phyloP scores from a whole-genome alignment of 257 asterid species.

The Scutellaria baicalensis region DNA sequence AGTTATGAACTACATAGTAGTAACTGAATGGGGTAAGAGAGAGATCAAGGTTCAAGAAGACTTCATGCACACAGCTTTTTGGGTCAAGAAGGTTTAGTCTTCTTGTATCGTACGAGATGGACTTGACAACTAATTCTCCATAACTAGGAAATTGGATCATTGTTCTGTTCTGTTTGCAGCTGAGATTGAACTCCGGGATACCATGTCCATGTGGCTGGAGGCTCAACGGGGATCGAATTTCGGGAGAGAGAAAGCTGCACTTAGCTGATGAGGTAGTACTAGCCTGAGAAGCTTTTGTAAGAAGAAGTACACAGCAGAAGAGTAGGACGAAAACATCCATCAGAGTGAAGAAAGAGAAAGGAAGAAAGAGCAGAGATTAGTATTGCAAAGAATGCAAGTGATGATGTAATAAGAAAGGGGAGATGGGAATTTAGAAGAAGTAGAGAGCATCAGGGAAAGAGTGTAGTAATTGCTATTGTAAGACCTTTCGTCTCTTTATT shows the following conservation, averaged over 20 bases:
- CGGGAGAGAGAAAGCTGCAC: slow-evolving; percentile 8
- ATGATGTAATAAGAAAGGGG: no score
- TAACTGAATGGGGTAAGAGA: slow-evolving; percentile 38
- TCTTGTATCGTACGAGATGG: slow-evolving; percentile 23
- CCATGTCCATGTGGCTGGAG: slow-evolving; percentile 11
- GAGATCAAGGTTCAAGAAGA: slow-evolving; percentile 45
- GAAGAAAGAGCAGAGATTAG: background rate
- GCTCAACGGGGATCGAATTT: slow-evolving; percentile 15
- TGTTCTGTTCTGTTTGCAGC: slow-evolving; percentile 26
- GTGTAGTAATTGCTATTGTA: background rate
- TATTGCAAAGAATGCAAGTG: background rate
- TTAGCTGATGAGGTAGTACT: slow-evolving; percentile 4
- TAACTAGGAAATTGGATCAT: slow-evolving; percentile 24
- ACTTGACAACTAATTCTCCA: slow-evolving; percentile 34
- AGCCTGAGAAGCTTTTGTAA: background rate
- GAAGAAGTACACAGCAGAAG: slow-evolving; percentile 12
- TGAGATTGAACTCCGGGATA: slow-evolving; percentile 16
- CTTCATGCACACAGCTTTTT: slow-evolving; percentile 36
- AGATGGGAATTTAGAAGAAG: no score
- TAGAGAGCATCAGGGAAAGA: background rate
- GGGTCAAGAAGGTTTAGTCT: slow-evolving; percentile 33
- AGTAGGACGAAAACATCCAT: slow-evolving; percentile 16
- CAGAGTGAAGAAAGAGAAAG: background rate
- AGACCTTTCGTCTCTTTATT: background rate
- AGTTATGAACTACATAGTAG: slow-evolving; percentile 24